Percentiles rank a stretch among this genome's conserved stretches.
Evolutionary conservation across 441 rosid species (phyloP).

Genomic region (Erodium texanum): DNA sequence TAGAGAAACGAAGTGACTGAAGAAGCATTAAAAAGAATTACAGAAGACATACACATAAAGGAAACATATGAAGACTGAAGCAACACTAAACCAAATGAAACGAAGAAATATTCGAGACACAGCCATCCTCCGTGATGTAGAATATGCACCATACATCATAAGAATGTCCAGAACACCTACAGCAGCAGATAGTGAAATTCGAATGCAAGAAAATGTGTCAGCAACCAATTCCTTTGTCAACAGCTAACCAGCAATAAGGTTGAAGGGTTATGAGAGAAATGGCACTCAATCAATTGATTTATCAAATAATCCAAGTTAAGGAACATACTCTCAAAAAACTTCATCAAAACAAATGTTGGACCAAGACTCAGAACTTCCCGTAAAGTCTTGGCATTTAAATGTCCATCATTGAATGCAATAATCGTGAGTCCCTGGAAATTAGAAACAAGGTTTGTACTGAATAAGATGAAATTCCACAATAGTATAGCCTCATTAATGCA

Average conservation of each 20-base stretch:
- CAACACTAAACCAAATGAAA: slow-evolving; percentile 70
- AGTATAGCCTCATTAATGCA: neutral
- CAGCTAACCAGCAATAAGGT: neutral
- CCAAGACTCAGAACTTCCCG: slow-evolving; percentile 87
- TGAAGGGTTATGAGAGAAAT: too few species aligned
- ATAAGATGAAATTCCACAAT: neutral
- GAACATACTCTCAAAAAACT: slow-evolving; percentile 73
- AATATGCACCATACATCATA: slow-evolving; percentile 98
- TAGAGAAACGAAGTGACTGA: slow-evolving; percentile 11
- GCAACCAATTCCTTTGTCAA: neutral
- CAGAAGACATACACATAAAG: slow-evolving; percentile 77
- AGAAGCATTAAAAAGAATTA: slow-evolving; percentile 11
- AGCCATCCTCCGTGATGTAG: slow-evolving; percentile 70
- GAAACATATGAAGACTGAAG: slow-evolving; percentile 70
- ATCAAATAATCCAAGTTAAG: neutral
- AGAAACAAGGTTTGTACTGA: slow-evolving; percentile 10
- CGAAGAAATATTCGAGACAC: slow-evolving; percentile 83
- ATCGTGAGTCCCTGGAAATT: slow-evolving; percentile 66
- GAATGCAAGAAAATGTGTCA: neutral
- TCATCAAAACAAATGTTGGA: slow-evolving; percentile 94
- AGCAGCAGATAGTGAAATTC: slow-evolving; percentile 16
- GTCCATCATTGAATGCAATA: slow-evolving; percentile 66
- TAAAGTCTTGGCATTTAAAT: slow-evolving; percentile 42
- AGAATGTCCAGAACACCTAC: slow-evolving; percentile 81
- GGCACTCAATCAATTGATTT: neutral